Evolutionary conservation across 2,329 filamentous ascomycete species (phyloP).

Genomic region (Geosmithia flava): DNA sequence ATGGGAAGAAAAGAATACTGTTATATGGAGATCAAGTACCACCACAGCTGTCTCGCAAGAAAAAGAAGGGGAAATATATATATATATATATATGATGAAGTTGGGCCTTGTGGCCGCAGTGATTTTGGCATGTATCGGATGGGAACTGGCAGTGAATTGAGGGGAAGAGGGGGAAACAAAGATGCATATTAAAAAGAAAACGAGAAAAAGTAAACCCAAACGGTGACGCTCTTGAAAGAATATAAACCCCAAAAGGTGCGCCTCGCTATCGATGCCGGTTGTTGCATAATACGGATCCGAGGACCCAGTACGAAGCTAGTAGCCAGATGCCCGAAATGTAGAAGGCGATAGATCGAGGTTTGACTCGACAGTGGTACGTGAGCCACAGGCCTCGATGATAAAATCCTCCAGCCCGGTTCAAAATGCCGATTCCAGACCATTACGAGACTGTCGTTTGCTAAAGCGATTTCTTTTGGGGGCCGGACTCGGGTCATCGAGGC

Average conservation of each 20-base stretch:
- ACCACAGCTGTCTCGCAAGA: not conserved
- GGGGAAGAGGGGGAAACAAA: not conserved
- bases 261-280: conserved; percentile 20
- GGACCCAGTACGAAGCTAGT: not conserved
- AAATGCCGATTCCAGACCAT: conserved; percentile 82
- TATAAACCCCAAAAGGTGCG: conserved; percentile 14
- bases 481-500: conserved; percentile 31
- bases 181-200: not conserved
- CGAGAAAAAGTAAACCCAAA: conserved; percentile 1
- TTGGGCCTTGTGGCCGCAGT: not conserved
- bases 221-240: conserved; percentile 10
- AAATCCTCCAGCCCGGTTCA: conserved; percentile 20
- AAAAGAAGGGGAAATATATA: too few species aligned
- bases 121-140: not conserved
- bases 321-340: not conserved
- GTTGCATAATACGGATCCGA: conserved; percentile 6
- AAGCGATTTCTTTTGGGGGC: conserved; percentile 53
- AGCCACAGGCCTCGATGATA: not conserved
- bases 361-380: not conserved
- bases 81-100: too few species aligned
- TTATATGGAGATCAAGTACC: not conserved
- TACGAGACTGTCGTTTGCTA: conserved; percentile 88
- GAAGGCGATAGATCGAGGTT: not conserved
- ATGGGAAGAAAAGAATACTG: not conserved
- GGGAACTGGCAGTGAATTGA: not conserved